A percentile compares a stretch with the other conserved stretches of the same genome.
Conservation (phyloP, 2,329 filamentous ascomycete species). For the Colletotrichum cuscutae region DNA sequence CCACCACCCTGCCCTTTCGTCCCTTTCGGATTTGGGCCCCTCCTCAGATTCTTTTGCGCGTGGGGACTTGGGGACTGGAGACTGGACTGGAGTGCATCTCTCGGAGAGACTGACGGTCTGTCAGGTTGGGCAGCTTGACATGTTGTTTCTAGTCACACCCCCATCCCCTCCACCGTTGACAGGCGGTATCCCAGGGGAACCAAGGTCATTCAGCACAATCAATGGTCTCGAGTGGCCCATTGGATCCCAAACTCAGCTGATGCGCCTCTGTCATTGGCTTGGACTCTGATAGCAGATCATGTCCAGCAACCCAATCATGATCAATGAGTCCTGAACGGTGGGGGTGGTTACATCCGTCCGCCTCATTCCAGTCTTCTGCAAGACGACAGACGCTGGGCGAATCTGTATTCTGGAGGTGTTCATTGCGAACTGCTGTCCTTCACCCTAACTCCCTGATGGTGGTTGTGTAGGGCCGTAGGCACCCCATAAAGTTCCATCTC, state of each 20-base stretch:
- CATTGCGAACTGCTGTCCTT: background rate
- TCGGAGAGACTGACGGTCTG: background rate
- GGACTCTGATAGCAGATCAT: background rate
- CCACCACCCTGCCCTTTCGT: background rate
- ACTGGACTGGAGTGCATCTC: conserved; percentile 20
- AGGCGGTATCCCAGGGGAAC: conserved; percentile 31
- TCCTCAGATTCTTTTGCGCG: conserved; percentile 14
- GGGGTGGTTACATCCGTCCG: conserved; percentile 28
- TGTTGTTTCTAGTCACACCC: conserved; percentile 18
- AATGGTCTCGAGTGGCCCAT: conserved; percentile 19
- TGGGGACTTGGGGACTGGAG: conserved; percentile 19
- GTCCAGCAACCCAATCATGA: background rate
- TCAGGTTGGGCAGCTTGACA: conserved; percentile 32
- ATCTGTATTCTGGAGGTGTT: background rate
- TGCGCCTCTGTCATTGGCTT: conserved; percentile 40
- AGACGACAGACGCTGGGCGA: conserved; percentile 9
- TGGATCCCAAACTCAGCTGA: conserved; percentile 39
- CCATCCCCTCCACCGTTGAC: background rate
- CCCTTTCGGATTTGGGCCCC: background rate
- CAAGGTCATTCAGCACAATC: background rate
- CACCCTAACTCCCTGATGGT: background rate
- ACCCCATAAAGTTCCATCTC: background rate
- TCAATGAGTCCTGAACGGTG: background rate
- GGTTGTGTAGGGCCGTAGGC: background rate
- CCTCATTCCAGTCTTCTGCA: conserved; percentile 16